Percentiles rank a stretch among this genome's conserved stretches.
These are phyloP conservation scores for Debaryomycetaceae sp. DNA, from an alignment of 1,139 yeast genomes.

Conservation along the genomic window DNA sequence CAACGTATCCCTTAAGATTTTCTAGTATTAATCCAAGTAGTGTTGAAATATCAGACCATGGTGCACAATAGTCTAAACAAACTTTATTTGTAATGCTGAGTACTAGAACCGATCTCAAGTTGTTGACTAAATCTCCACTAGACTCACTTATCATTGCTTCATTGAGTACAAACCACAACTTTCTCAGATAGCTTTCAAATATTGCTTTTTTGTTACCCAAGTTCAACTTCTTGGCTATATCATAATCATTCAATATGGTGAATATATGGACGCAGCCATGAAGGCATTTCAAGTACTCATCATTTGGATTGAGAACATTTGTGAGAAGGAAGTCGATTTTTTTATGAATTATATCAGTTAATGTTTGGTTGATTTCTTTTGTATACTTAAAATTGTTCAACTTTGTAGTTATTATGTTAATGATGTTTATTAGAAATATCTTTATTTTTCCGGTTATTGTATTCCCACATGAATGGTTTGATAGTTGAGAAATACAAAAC, in stretches of 20 bases:
- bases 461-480: conserved; percentile 12
- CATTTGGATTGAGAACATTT: background rate
- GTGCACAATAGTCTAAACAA: conserved; percentile 21
- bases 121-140: conserved; percentile 14
- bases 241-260: conserved; percentile 37
- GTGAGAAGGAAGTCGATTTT: conserved; percentile 11
- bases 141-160: conserved; percentile 4
- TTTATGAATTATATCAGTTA: conserved; percentile 13
- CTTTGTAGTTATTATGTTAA: conserved; percentile 28
- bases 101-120: conserved; percentile 29
- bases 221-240: conserved; percentile 29
- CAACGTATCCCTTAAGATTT: conserved; percentile 28
- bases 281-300: conserved; percentile 5
- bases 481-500: conserved; percentile 25
- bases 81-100: conserved; percentile 30
- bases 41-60: conserved; percentile 24
- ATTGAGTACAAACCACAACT: conserved; percentile 31
- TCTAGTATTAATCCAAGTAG: conserved; percentile 16
- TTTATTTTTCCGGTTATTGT: conserved; percentile 23
- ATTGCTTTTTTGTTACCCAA: conserved; percentile 22
- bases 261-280: conserved; percentile 27
- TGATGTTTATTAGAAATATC: conserved; percentile 28
- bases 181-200: conserved; percentile 32
- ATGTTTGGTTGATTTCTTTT: conserved; percentile 13
- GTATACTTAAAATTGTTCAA: conserved; percentile 27